These are phyloP conservation scores for Paradendryphiella salina DNA, from an alignment of 2,329 filamentous ascomycete genomes.

Conservation along the genomic window DNA sequence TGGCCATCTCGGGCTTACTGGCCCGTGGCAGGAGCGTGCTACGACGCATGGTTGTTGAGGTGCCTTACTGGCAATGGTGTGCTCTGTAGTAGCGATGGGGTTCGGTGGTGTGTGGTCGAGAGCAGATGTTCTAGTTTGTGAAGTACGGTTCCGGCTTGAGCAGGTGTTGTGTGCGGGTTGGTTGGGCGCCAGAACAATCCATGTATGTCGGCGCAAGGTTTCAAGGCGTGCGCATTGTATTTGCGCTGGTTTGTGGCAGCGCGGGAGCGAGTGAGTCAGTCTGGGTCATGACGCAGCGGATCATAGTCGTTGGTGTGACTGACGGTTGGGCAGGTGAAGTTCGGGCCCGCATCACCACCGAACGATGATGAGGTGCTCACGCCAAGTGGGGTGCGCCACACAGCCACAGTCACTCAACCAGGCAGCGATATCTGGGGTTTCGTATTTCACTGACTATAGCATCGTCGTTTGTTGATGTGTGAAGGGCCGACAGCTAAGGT, in stretches of 20 bases:
- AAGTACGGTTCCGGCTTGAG: slow-evolving; percentile 17
- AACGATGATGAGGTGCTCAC: slow-evolving; percentile 19
- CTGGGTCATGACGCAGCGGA: slow-evolving; percentile 27
- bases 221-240: slow-evolving; percentile 37
- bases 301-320: slow-evolving; percentile 17
- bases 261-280: slow-evolving; percentile 25
- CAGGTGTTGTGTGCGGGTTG: slow-evolving; percentile 18
- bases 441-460: background rate
- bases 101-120: slow-evolving; percentile 11
- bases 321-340: slow-evolving; percentile 23
- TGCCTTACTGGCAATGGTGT: slow-evolving; percentile 12
- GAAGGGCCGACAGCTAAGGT: background rate
- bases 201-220: slow-evolving; percentile 17
- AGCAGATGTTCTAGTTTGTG: slow-evolving; percentile 7
- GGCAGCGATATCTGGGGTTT: background rate
- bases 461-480: background rate
- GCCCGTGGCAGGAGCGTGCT: slow-evolving; percentile 38
- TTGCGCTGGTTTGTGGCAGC: slow-evolving; percentile 29
- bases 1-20: slow-evolving; percentile 28
- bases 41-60: slow-evolving; percentile 35
- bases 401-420: slow-evolving; percentile 17
- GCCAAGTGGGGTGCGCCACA: slow-evolving; percentile 19
- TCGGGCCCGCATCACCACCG: slow-evolving; percentile 17
- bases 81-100: slow-evolving; percentile 8
- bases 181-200: slow-evolving; percentile 34